Evolutionary conservation across 768 basidiomycete genomes (phyloP).

Genomic region (Boletus sp.): DNA sequence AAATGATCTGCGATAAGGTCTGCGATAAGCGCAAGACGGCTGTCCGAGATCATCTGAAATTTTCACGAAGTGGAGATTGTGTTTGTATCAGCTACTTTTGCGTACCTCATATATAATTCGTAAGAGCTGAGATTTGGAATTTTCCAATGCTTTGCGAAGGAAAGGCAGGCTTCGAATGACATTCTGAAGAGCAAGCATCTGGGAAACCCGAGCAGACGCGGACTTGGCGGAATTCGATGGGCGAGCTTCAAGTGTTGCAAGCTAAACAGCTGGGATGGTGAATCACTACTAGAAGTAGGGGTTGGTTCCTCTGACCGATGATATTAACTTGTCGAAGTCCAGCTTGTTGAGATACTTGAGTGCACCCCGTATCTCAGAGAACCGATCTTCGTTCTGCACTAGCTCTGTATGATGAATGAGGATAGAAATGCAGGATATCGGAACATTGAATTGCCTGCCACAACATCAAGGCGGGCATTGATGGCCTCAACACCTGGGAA

Average conservation of each 20-base stretch:
- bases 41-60: conserved; percentile 69
- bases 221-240: conserved; percentile 53
- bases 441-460: conserved; percentile 54
- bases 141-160: conserved; percentile 58
- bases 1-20: conserved; percentile 55
- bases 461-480: conserved; percentile 80
- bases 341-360: conserved; percentile 71
- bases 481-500: conserved; percentile 45
- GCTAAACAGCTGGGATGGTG: conserved; percentile 37
- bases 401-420: conserved; percentile 49
- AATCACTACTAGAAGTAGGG: background rate
- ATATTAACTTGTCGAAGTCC: conserved; percentile 87
- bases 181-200: conserved; percentile 77
- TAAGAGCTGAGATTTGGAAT: conserved; percentile 58
- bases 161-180: conserved; percentile 65
- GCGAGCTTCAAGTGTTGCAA: conserved; percentile 61
- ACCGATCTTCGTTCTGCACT: conserved; percentile 70
- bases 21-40: conserved; percentile 63
- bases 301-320: conserved; percentile 42
- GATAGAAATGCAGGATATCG: background rate
- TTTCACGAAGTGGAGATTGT: background rate
- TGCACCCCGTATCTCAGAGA: conserved; percentile 62
- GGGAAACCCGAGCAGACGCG: conserved; percentile 65
- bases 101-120: conserved; percentile 58
- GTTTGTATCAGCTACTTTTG: background rate